These are phyloP conservation scores for Myxozyma lipomycoides DNA, from an alignment of 805 yeast genomes.

Conservation along the genomic window DNA sequence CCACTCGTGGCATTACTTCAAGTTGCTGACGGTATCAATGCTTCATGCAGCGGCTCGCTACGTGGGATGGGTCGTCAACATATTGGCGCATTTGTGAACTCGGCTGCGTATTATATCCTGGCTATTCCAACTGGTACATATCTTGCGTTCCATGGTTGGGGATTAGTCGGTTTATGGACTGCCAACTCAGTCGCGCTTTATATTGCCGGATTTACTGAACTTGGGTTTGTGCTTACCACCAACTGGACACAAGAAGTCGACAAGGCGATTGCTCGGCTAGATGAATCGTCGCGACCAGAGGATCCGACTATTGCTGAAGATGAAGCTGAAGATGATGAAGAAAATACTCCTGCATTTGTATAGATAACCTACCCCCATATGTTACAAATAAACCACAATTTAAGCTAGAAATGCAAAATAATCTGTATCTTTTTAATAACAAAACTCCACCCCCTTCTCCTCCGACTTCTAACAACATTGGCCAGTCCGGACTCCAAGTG, in stretches of 20 bases:
- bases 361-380: neutral
- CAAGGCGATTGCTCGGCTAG: slow-evolving; percentile 28
- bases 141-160: slow-evolving; percentile 51
- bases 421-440: no score
- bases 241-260: slow-evolving; percentile 29
- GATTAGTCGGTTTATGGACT: slow-evolving; percentile 69
- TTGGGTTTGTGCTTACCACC: slow-evolving; percentile 24
- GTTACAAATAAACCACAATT: neutral
- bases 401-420: slow-evolving; percentile 1
- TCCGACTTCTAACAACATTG: slow-evolving; percentile 15
- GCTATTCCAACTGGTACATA: slow-evolving; percentile 65
- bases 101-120: slow-evolving; percentile 64
- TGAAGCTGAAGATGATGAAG: neutral
- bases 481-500: slow-evolving; percentile 25
- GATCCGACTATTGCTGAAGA: neutral
- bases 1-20: slow-evolving; percentile 66
- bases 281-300: slow-evolving; percentile 12
- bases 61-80: slow-evolving; percentile 75
- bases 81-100: slow-evolving; percentile 65
- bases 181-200: slow-evolving; percentile 48
- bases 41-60: slow-evolving; percentile 67
- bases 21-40: slow-evolving; percentile 64
- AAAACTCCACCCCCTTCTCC: neutral
- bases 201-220: slow-evolving; percentile 28
- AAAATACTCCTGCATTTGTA: neutral